Conservation (phyloP, 768 basidiomycete genomes). For the Asterophora parasitica region DNA sequence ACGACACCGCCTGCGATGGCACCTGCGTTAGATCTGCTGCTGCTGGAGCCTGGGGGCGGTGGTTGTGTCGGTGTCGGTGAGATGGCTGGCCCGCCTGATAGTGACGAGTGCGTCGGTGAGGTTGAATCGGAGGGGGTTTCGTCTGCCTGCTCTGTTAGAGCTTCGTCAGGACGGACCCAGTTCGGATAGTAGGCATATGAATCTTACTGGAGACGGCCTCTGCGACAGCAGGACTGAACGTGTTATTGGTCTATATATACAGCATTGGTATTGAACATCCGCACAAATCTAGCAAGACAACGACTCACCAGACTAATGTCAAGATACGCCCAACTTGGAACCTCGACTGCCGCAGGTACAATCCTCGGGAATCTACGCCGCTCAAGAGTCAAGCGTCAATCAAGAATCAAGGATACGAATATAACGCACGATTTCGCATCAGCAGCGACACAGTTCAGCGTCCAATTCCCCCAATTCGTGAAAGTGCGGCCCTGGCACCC, state of each 20-base stretch:
- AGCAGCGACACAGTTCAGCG: slow-evolving; percentile 28
- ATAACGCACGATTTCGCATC: slow-evolving; percentile 29
- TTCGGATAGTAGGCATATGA: neutral
- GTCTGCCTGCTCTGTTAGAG: no score
- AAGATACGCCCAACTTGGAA: slow-evolving; percentile 58
- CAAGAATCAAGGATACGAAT: no score
- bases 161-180: no score
- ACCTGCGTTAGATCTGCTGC: slow-evolving; percentile 29
- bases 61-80: neutral
- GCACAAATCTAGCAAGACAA: neutral
- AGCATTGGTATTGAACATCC: neutral
- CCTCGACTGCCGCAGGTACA: slow-evolving; percentile 36
- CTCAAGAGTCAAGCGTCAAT: neutral
- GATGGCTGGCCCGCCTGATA: neutral
- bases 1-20: slow-evolving; percentile 62
- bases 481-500: slow-evolving; percentile 48
- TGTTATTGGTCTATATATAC: slow-evolving; percentile 24
- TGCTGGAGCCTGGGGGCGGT: neutral
- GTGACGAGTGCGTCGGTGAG: neutral
- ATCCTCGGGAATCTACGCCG: slow-evolving; percentile 37
- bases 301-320: slow-evolving; percentile 38
- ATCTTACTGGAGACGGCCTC: slow-evolving; percentile 12
- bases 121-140: neutral
- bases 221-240: slow-evolving; percentile 34
- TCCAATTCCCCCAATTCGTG: slow-evolving; percentile 35